These are phyloP conservation scores for Xylariaceae sp. DNA, from an alignment of 2,329 filamentous ascomycete species.

Conservation along the genomic window DNA sequence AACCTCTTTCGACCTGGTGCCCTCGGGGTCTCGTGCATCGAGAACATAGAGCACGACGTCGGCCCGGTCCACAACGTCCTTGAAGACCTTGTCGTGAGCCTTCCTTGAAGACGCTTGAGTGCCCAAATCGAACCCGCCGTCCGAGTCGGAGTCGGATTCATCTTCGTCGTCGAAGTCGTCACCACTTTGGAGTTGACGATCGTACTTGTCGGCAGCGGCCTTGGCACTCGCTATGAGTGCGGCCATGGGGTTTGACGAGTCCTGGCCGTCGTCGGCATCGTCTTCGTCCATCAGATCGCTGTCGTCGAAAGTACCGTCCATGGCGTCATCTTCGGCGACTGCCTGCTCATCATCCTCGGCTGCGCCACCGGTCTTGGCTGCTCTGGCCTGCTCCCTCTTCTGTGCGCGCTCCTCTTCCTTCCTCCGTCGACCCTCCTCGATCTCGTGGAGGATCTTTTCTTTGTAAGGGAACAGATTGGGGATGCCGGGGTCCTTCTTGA, in stretches of 20 bases:
- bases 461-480: constrained; percentile 98
- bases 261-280: constrained; percentile 57
- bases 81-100: constrained; percentile 94
- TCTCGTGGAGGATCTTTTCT: constrained; percentile 88
- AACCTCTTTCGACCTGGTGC: constrained; percentile 84
- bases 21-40: constrained; percentile 86
- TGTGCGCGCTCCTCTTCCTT: constrained; percentile 76
- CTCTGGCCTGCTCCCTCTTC: constrained; percentile 68
- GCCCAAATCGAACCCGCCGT: constrained; percentile 47
- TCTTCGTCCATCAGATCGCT: constrained; percentile 56
- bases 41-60: constrained; percentile 92
- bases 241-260: constrained; percentile 82
- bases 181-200: constrained; percentile 58
- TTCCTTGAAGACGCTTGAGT: constrained; percentile 66
- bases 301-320: constrained; percentile 45
- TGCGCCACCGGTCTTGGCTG: constrained; percentile 52
- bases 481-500: constrained; percentile 98
- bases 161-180: constrained; percentile 57
- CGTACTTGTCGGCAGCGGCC: constrained; percentile 72
- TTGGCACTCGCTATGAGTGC: constrained; percentile 82
- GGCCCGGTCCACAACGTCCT: constrained; percentile 81
- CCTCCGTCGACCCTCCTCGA: constrained; percentile 78
- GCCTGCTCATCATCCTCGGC: constrained; percentile 43
- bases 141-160: constrained; percentile 42
- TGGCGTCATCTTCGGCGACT: constrained; percentile 43